Evolutionary conservation across 495 filamentous ascomycete genomes (phyloP).

Genomic region (Penicillium subrubescens): DNA sequence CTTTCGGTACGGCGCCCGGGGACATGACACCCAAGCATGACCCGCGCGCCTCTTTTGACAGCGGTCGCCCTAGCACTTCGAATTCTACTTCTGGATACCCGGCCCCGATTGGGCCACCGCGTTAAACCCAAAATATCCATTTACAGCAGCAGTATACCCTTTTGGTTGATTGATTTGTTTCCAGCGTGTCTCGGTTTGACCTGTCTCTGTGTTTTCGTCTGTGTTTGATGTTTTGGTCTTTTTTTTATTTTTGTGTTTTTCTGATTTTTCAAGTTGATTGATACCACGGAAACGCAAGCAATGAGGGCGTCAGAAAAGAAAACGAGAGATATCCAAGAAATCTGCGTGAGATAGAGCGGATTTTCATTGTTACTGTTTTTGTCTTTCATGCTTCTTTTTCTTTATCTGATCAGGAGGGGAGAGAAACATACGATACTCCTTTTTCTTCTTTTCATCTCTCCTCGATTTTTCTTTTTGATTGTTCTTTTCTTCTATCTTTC

Average conservation of each 20-base stretch:
- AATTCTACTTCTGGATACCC: slow-evolving; percentile 96
- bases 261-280: slow-evolving; percentile 34
- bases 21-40: slow-evolving; percentile 82
- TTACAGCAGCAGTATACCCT: slow-evolving; percentile 62
- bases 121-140: slow-evolving; percentile 66
- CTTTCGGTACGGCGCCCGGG: slow-evolving; percentile 69
- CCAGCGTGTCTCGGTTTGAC: slow-evolving; percentile 30
- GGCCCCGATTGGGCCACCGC: slow-evolving; percentile 83
- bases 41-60: slow-evolving; percentile 80
- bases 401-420: slow-evolving; percentile 5
- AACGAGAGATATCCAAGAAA: slow-evolving; percentile 40
- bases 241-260: slow-evolving; percentile 15
- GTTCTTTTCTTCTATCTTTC: slow-evolving; percentile 10
- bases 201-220: slow-evolving; percentile 23
- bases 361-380: slow-evolving; percentile 14
- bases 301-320: slow-evolving; percentile 37
- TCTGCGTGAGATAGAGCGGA: slow-evolving; percentile 31
- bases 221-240: background rate
- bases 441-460: background rate
- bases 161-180: slow-evolving; percentile 53
- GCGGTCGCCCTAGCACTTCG: slow-evolving; percentile 88
- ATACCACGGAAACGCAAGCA: slow-evolving; percentile 47
- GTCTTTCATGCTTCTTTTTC: slow-evolving; percentile 10
- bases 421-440: slow-evolving; percentile 4
- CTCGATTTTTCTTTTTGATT: slow-evolving; percentile 3